Base-by-base conservation (phyloP, 2,329 filamentous ascomycete species). In the Rasamsonia emersonii region DNA sequence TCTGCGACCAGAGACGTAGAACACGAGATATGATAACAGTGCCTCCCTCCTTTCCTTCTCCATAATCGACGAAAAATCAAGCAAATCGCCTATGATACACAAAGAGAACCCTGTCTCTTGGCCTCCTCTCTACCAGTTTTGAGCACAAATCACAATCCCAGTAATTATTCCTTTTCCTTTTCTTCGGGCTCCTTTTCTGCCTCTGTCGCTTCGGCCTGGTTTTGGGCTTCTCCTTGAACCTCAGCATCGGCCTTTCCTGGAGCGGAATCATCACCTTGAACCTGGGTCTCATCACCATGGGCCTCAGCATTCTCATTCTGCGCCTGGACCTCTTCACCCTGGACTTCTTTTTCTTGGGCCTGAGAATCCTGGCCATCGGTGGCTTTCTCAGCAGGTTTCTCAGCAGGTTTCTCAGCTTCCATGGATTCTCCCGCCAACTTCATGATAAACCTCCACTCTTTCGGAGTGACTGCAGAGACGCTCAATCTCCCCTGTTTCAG, bases 401-500 rank as follows among this genome's bases (percentile, higher is more conserved):
- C 20, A 9, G 21, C 21, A 13, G 23, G 9, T 9, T 32, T 19
- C 10, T 25, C n/a, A 25, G 23, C 25, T n/a, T 33, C 36, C 32
- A 33, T 44, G 37, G 38, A 39, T 43, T 45, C 39, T 43, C 40
- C 32, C 40, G 14, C 33, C 56, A 68, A 44, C 8, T 50, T 47
- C 43, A 67, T 53, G 33, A 71, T 68, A 40, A 64, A 70, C 3
- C 58, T 48, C 66, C 67, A 71, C 42, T 70, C 59, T 8, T 53
- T 47, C 8, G 58, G 51, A 3, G 54, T 56, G n/a, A 71, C 67
- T 3, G 57, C 50, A 3, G 62, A 65, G 16, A 96, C 88, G 52
- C 86, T 94, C 32, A 95, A 59, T 23, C 89, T 71, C n/a, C 75
- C 72, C 60, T 86, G 77, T 50, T 79, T 89, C 39, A 95, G 66